phyloP scores from a whole-genome alignment of 2,329 filamentous ascomycete species.

The Hypoxylon sp. region DNA sequence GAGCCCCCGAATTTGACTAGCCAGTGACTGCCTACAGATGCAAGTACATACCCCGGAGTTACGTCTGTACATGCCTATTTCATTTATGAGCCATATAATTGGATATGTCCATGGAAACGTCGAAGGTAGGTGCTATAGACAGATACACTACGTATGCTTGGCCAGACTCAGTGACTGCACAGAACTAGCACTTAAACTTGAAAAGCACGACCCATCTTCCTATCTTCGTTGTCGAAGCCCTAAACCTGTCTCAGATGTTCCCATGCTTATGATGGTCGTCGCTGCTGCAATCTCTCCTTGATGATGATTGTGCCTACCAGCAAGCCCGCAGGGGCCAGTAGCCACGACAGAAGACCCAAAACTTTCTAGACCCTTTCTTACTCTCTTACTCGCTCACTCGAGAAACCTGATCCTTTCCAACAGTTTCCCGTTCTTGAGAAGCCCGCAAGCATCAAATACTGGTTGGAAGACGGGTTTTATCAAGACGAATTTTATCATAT shows the following conservation, averaged over 20 bases:
- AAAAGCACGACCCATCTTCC: no score
- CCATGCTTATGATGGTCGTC: background rate
- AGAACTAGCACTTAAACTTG: no score
- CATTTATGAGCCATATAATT: background rate
- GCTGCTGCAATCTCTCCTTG: background rate
- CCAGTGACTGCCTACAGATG: no score
- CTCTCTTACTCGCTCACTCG: background rate
- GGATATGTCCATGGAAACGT: no score
- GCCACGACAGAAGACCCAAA: no score
- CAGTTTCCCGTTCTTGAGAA: background rate
- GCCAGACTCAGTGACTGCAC: no score
- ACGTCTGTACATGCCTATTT: background rate
- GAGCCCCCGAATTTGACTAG: background rate
- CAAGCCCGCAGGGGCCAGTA: no score
- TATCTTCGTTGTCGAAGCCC: background rate
- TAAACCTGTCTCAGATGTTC: background rate
- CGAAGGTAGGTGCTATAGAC: no score
- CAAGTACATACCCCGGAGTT: background rate
- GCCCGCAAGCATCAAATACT: background rate
- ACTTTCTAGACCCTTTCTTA: background rate
- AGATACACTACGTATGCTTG: no score
- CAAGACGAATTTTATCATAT: no score
- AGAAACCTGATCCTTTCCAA: background rate
- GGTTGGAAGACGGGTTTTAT: no score
- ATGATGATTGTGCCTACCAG: background rate